Percentiles rank a stretch among this genome's conserved stretches.
These are phyloP conservation scores for Tetrapyrgos nigripes DNA, from an alignment of 1,284 basidiomycete species.

Conservation along the genomic window DNA sequence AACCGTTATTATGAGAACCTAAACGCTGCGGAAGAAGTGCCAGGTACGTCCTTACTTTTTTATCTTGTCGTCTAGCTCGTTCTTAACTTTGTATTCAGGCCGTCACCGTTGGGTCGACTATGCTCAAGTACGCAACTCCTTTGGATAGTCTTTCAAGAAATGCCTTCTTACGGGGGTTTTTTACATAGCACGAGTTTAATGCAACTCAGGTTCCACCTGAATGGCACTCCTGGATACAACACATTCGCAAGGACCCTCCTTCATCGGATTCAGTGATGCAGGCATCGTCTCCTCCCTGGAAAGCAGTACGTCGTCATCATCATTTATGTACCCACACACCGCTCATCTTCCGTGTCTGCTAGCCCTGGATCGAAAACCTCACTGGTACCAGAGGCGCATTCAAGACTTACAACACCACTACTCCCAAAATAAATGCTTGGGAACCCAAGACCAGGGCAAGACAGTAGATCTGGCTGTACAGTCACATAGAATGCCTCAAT, in stretches of 20 bases:
- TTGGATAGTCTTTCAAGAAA: background rate
- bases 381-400: conserved; percentile 92
- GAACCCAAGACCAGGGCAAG: conserved; percentile 74
- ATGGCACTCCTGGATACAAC: conserved; percentile 95
- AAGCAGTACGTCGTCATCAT: conserved; percentile 66
- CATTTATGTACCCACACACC: background rate
- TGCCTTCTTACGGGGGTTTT: background rate
- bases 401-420: conserved; percentile 86
- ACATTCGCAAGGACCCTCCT: conserved; percentile 87
- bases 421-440: conserved; percentile 86
- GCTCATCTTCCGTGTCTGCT: conserved; percentile 11
- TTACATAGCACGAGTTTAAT: conserved; percentile 86
- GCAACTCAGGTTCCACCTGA: conserved; percentile 91
- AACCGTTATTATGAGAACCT: conserved; percentile 93
- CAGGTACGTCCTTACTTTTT: conserved; percentile 59
- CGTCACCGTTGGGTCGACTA: conserved; percentile 96
- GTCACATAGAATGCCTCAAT: background rate
- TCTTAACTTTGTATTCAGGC: conserved; percentile 49
- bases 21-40: conserved; percentile 84
- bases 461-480: conserved; percentile 19
- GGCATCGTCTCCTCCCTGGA: conserved; percentile 78
- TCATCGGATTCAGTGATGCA: conserved; percentile 76
- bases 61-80: background rate
- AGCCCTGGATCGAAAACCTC: conserved; percentile 87
- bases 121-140: conserved; percentile 63